phyloP scores from a whole-genome alignment of 768 basidiomycete species.

The Boletus barrowsii region DNA sequence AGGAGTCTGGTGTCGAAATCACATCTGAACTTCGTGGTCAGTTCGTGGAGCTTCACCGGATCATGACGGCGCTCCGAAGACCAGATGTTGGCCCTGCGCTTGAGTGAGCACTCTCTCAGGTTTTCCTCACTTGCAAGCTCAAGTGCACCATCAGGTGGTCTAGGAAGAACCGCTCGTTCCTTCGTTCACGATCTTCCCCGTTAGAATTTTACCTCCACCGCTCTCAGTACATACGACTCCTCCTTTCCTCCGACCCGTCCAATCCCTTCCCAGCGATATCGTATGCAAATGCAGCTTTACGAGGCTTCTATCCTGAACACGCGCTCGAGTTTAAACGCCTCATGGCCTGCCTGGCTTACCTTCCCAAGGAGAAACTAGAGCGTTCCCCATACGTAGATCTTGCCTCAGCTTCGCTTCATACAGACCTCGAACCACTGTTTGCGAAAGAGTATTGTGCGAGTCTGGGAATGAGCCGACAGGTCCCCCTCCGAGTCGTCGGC shows the following conservation, averaged over 20 bases:
- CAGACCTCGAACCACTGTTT: conserved; percentile 79
- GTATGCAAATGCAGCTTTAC: conserved; percentile 70
- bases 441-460: conserved; percentile 86
- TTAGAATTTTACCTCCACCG: conserved; percentile 90
- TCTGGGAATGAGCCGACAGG: conserved; percentile 85
- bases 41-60: conserved; percentile 69
- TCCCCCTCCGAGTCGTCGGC: conserved; percentile 83
- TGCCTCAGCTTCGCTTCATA: conserved; percentile 66
- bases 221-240: conserved; percentile 81
- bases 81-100: conserved; percentile 76
- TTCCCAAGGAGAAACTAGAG: conserved; percentile 65
- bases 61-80: conserved; percentile 61
- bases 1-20: conserved; percentile 71
- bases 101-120: conserved; percentile 44
- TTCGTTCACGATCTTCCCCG: conserved; percentile 67
- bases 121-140: not conserved
- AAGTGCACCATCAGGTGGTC: conserved; percentile 65
- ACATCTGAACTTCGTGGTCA: conserved; percentile 46
- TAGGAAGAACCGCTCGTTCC: conserved; percentile 57
- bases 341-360: conserved; percentile 63
- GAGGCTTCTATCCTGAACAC: conserved; percentile 62
- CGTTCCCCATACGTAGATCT: conserved; percentile 75
- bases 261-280: conserved; percentile 58
- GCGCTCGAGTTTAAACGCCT: conserved; percentile 65
- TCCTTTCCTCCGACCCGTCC: conserved; percentile 60